phyloP scores from a whole-genome alignment of 176 grass and related monocot genomes.

The Panicum miliaceum region DNA sequence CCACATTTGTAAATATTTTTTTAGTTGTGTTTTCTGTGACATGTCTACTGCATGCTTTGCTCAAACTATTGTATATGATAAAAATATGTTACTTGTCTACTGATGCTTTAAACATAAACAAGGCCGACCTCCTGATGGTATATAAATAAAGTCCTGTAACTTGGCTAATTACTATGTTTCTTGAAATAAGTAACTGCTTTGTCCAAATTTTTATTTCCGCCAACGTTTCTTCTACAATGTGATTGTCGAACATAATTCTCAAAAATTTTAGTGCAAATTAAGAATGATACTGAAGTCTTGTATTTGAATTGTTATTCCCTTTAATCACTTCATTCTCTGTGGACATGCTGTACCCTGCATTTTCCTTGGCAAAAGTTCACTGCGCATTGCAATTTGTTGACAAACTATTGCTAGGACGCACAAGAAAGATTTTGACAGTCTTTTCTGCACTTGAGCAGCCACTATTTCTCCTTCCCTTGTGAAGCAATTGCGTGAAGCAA shows the following conservation, averaged over 20 bases:
- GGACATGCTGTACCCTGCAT: neutral
- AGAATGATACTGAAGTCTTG: neutral
- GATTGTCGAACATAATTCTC: slow-evolving; percentile 26
- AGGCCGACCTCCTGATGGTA: slow-evolving; percentile 7
- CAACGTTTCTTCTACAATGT: neutral
- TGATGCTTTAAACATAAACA: slow-evolving; percentile 1
- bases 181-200: neutral
- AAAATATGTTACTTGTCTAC: slow-evolving; percentile 16
- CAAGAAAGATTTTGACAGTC: slow-evolving; percentile 47
- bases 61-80: slow-evolving; percentile 18
- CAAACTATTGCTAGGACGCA: slow-evolving; percentile 38
- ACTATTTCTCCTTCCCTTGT: slow-evolving; percentile 87
- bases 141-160: slow-evolving; percentile 9
- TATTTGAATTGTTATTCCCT: neutral
- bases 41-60: slow-evolving; percentile 19
- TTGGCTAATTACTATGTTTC: slow-evolving; percentile 11
- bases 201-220: slow-evolving; percentile 27
- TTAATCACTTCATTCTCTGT: neutral
- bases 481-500: slow-evolving; percentile 96
- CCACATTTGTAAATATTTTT: neutral
- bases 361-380: slow-evolving; percentile 28
- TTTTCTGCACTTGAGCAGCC: slow-evolving; percentile 60
- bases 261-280: slow-evolving; percentile 23
- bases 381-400: slow-evolving; percentile 27
- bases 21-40: slow-evolving; percentile 15